Evolutionary conservation across 305 asterid species (phyloP), one percentile per base, ranked within the genome.

Genomic region (Solanum chacoense): DNA sequence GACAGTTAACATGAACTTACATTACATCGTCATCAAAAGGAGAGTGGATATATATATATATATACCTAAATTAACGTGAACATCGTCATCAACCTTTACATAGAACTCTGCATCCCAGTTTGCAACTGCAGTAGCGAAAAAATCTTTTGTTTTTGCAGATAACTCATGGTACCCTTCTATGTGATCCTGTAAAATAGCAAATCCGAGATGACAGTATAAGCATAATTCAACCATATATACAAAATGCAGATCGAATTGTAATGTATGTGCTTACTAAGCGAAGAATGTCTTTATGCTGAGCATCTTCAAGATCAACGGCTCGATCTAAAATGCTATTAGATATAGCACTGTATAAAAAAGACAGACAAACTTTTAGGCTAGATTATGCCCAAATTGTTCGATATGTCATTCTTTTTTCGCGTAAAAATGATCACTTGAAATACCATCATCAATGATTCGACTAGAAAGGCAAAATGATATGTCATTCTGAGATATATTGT

Each of bases 141-240:
- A 96, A 28, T 95, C 89, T 90, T 95, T 94, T 40, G 99, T 96
- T 91, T 96, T 96, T 55, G 97, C 98, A 76, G 98, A 93, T 89
- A 96, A 87, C 86, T 95, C 98, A 80, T 94, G 98, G 90, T 96
- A 96, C 55, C 98, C 99, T 92, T 96, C 99, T 37, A 95, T 91
- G 31, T 96, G 99, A 24, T 93, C 94, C 98, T 96, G 89, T 36
- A 50, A 26, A n/a, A 45, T 13, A 20, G 50, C 37, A 11, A 89
- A 87, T 32, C 42, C 20, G 34, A 71, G 22, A 73, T 42, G 80
- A 86, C 3, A 28, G 11, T 31, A 28, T 7, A 38, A 69, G 67
- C 36, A 38, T 38, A 26, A 18, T 28, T 71, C 7, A 86, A 67
- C n/a, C 12, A 0, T 59, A 59, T 59, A 45, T 13, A 83, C 5